Base-by-base conservation (phyloP, 2,329 filamentous ascomycete genomes). In the Fusarium sp. region DNA sequence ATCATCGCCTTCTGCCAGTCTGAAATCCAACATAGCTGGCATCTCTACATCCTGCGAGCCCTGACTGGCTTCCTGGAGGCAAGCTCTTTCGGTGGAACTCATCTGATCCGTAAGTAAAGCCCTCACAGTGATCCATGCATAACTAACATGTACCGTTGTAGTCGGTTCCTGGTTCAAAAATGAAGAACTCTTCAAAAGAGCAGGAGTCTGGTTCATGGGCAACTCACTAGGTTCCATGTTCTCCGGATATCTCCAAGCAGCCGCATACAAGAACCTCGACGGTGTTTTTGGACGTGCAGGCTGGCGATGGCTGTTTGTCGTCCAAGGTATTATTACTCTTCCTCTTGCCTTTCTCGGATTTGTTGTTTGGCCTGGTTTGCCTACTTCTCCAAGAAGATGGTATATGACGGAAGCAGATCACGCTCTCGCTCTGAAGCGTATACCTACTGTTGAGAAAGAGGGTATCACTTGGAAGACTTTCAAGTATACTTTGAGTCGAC, bases 81-180 rank as follows among this genome's bases (percentile, higher is more conserved):
- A 2, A 62, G 58, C 0, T 62, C 37, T 1, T 61, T 62, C 4
- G 44, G 58, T 0, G 56, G 56, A 2, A 62, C 56, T 0, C 56
- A 62, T 23, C 58, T 62, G 0, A 62, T 61, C 7, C 56, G 56
- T 62, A 18, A 31, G 58, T 51, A 7, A 7, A 4, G 1, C 0
- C 4, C 25, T n/a, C 1, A 4, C 6, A 2, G 2, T 16, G 1
- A 4, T 2, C 5, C 4, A 16, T 4, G 9, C 4, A 12, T 9
- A 0, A 19, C 28, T 34, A 7, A 34, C 7, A 6, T 3, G 11
- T 5, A 1, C 7, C 7, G 1, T 1, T 2, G 1, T 0, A 61
- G 55, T 62, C n/a, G 58, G 58, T 5, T 61, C 44, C 0, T 60
- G 58, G 58, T 61, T 61, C 8, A 61, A 61, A 4, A 52, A 61